Evolutionary conservation across 2,329 filamentous ascomycete species (phyloP).

Genomic region (Fusarium illudens): DNA sequence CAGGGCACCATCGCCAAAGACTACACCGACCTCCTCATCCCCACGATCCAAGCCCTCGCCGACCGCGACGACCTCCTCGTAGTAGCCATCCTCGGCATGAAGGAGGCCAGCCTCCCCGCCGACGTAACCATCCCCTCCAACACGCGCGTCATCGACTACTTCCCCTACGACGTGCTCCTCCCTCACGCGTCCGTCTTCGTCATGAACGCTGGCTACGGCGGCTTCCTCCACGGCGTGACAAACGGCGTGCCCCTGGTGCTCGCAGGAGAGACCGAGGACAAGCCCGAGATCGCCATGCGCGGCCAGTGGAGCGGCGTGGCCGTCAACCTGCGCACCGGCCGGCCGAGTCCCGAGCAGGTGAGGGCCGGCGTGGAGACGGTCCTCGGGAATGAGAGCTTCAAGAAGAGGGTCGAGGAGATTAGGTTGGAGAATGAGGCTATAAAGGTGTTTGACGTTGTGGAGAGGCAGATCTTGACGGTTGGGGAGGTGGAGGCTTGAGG

Average conservation of each 20-base stretch:
- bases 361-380: constrained; percentile 45
- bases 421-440: constrained; percentile 47
- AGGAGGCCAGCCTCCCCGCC: constrained; percentile 34
- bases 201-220: constrained; percentile 59
- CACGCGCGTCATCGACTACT: constrained; percentile 55
- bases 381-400: constrained; percentile 43
- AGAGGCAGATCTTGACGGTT: constrained; percentile 34
- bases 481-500: neutral
- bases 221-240: constrained; percentile 54
- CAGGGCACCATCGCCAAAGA: constrained; percentile 57
- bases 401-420: constrained; percentile 44
- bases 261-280: constrained; percentile 53
- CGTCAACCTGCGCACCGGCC: constrained; percentile 52
- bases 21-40: constrained; percentile 54
- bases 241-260: constrained; percentile 59
- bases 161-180: constrained; percentile 58
- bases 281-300: constrained; percentile 52
- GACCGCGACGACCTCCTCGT: constrained; percentile 50
- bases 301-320: constrained; percentile 55
- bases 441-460: constrained; percentile 34
- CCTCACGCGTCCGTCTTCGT: constrained; percentile 56
- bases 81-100: constrained; percentile 45
- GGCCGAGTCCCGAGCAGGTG: constrained; percentile 43
- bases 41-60: constrained; percentile 54
- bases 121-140: constrained; percentile 50